Conservation (phyloP, 345 rosid species). For the Xanthoceras sorbifolium region DNA sequence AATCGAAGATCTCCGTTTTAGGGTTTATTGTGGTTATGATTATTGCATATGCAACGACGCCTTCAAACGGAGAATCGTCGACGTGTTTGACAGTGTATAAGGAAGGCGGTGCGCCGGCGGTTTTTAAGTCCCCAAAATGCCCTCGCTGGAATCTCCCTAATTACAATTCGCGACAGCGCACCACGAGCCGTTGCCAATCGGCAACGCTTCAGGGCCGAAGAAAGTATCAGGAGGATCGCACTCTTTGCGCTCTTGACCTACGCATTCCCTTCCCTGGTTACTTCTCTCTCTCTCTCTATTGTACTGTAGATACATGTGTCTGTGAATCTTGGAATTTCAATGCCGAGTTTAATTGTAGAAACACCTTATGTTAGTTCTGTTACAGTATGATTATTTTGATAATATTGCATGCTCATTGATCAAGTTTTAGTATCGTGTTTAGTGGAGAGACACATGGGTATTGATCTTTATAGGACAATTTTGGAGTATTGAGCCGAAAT, state of each 20-base stretch:
- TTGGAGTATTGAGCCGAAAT: neutral
- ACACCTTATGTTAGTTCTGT: neutral
- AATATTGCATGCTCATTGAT: neutral
- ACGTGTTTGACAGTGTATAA: constrained; percentile 81
- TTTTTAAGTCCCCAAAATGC: constrained; percentile 79
- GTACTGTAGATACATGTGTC: no score
- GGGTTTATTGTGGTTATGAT: constrained; percentile 17
- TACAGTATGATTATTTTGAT: neutral
- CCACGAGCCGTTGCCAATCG: constrained; percentile 54
- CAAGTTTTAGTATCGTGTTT: neutral
- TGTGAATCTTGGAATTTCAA: neutral
- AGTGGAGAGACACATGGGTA: neutral
- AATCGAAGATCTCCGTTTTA: constrained; percentile 13
- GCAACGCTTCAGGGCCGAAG: constrained; percentile 75
- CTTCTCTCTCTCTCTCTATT: neutral
- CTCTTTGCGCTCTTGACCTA: constrained; percentile 74
- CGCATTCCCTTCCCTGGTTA: constrained; percentile 81
- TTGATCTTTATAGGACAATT: neutral
- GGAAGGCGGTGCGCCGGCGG: constrained; percentile 93
- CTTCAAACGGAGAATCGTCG: constrained; percentile 57
- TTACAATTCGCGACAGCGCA: constrained; percentile 37
- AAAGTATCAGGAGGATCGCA: constrained; percentile 77
- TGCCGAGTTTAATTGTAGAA: neutral
- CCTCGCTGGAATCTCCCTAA: constrained; percentile 79
- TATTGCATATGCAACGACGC: constrained; percentile 14